Evolutionary conservation across 2,329 filamentous ascomycete species (phyloP).

Genomic region (Claviceps citrina): DNA sequence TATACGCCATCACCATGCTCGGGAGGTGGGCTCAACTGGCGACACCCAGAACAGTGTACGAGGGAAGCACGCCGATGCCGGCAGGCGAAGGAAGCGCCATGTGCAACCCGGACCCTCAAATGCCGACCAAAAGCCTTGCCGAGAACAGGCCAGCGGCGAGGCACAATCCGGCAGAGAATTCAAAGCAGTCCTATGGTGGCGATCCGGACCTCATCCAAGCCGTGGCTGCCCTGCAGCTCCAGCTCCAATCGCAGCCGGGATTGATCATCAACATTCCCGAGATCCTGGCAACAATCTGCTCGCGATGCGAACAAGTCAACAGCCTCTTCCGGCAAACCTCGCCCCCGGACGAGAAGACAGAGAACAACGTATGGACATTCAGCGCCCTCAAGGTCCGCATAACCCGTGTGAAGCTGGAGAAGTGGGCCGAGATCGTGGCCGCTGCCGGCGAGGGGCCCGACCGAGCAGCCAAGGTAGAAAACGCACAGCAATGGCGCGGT

Average conservation of each 20-base stretch:
- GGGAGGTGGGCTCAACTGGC: slow-evolving; percentile 35
- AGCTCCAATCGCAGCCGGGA: slow-evolving; percentile 28
- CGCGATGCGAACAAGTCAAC: slow-evolving; percentile 29
- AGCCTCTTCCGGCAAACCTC: slow-evolving; percentile 18
- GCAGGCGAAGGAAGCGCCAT: slow-evolving; percentile 11
- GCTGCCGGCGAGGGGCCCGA: slow-evolving; percentile 17
- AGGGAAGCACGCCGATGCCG: slow-evolving; percentile 13
- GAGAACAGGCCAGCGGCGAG: background rate
- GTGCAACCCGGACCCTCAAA: slow-evolving; percentile 13
- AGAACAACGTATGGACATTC: slow-evolving; percentile 33
- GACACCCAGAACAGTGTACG: slow-evolving; percentile 19
- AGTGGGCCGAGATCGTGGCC: slow-evolving; percentile 31
- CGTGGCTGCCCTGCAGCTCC: slow-evolving; percentile 24
- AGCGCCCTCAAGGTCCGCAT: slow-evolving; percentile 32
- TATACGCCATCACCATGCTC: slow-evolving; percentile 35
- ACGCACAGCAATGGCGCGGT: slow-evolving; percentile 6
- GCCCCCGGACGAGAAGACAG: slow-evolving; percentile 18
- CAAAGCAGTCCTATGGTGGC: slow-evolving; percentile 13
- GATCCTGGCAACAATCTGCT: slow-evolving; percentile 26
- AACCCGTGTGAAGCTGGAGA: slow-evolving; percentile 29
- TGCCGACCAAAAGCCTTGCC: slow-evolving; percentile 6
- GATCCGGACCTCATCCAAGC: slow-evolving; percentile 24
- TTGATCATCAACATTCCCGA: slow-evolving; percentile 29
- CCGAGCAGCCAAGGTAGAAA: slow-evolving; percentile 5
- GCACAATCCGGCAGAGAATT: slow-evolving; percentile 1